phyloP scores from a whole-genome alignment of 164 flowering plant species.

The Umbilicus rupestris region DNA sequence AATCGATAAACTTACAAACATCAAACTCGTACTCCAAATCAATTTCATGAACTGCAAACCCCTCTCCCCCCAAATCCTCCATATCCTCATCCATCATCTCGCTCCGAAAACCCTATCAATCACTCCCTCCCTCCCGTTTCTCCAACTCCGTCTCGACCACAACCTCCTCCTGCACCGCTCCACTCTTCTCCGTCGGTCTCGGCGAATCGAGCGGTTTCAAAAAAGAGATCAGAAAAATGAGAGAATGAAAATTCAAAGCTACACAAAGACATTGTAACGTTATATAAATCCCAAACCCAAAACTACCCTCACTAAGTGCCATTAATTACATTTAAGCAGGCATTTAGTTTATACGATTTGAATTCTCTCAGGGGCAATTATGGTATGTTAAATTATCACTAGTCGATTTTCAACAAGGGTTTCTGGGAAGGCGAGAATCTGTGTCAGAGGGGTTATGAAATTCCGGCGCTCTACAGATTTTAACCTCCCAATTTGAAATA shows the following conservation, averaged over 20 bases:
- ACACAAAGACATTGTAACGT: neutral
- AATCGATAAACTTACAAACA: conserved; percentile 61
- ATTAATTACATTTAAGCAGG: conserved; percentile 1
- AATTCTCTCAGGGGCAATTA: neutral
- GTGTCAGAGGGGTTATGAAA: conserved; percentile 16
- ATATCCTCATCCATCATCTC: conserved; percentile 49
- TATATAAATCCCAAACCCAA: neutral
- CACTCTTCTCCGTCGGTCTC: neutral
- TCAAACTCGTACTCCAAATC: conserved; percentile 90
- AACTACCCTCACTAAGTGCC: neutral
- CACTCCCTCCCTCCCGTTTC: too few species aligned
- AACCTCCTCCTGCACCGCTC: too few species aligned
- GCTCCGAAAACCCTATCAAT: conserved; percentile 4
- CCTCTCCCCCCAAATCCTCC: conserved; percentile 23
- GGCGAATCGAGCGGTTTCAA: neutral
- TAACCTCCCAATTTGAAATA: conserved; percentile 3
- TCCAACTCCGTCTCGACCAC: too few species aligned
- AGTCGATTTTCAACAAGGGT: conserved; percentile 17
- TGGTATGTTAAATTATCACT: neutral
- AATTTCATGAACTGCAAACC: conserved; percentile 33
- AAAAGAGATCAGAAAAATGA: neutral
- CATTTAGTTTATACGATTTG: neutral
- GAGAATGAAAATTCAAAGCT: too few species aligned
- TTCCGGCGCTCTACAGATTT: conserved; percentile 16
- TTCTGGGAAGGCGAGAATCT: conserved; percentile 18